Percentiles rank a stretch among this genome's conserved stretches.
These are phyloP conservation scores for Dioscorea cayenensis DNA, from an alignment of 116 monocot genomes.

Conservation along the genomic window DNA sequence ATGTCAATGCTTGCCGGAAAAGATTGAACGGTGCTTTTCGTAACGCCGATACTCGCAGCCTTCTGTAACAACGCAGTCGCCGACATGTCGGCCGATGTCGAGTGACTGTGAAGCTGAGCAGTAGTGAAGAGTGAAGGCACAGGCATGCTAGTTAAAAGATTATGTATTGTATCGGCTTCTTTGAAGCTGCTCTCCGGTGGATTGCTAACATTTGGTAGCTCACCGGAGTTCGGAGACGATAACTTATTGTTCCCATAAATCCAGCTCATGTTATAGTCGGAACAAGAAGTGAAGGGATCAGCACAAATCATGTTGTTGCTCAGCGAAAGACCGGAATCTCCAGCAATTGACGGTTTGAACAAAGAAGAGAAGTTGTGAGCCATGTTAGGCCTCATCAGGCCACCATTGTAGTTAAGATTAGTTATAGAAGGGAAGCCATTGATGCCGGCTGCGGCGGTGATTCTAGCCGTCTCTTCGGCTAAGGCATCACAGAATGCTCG, in stretches of 20 bases:
- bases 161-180: neutral
- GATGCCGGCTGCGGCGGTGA: conserved; percentile 27
- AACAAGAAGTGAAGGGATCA: conserved; percentile 17
- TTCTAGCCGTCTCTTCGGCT: conserved; percentile 62
- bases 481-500: conserved; percentile 83
- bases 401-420: conserved; percentile 17
- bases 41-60: conserved; percentile 55
- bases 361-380: conserved; percentile 21
- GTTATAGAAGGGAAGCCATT: conserved; percentile 11
- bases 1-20: conserved; percentile 17
- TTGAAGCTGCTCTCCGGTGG: too few relatives aligned
- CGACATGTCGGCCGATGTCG: conserved; percentile 33
- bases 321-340: conserved; percentile 12
- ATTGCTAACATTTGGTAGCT: conserved; percentile 4
- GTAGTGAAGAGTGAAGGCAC: conserved; percentile 40
- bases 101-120: conserved; percentile 20
- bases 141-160: conserved; percentile 9
- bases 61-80: conserved; percentile 73
- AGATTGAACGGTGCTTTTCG: conserved; percentile 10
- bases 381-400: conserved; percentile 22
- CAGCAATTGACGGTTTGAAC: conserved; percentile 11
- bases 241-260: conserved; percentile 35
- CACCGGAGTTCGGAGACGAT: conserved; percentile 10
- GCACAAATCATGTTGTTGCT: neutral
- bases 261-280: conserved; percentile 36